phyloP scores from a whole-genome alignment of 2,329 filamentous ascomycete genomes.

The Claviceps quebecensis region DNA sequence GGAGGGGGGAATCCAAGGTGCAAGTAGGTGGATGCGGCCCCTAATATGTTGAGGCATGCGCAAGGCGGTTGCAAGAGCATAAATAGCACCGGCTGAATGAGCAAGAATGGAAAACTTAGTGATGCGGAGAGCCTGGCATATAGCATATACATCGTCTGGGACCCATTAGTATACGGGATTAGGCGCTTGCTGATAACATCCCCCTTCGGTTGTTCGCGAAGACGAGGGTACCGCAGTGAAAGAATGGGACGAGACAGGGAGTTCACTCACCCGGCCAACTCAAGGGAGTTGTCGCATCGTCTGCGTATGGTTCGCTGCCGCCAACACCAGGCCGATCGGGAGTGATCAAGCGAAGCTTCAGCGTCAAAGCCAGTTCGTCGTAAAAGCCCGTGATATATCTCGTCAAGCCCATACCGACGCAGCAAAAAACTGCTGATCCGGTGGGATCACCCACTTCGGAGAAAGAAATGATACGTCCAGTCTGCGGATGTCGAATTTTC shows the following conservation, averaged over 20 bases:
- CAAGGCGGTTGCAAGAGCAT: slow-evolving; percentile 84
- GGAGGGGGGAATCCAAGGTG: slow-evolving; percentile 93
- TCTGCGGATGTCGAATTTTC: slow-evolving; percentile 74
- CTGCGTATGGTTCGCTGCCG: slow-evolving; percentile 72
- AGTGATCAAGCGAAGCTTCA: slow-evolving; percentile 83
- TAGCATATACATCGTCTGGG: slow-evolving; percentile 70
- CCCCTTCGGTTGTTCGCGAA: neutral
- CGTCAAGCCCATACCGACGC: slow-evolving; percentile 94
- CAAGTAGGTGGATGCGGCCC: slow-evolving; percentile 83
- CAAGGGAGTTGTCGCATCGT: slow-evolving; percentile 71
- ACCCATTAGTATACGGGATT: slow-evolving; percentile 13
- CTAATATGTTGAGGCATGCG: slow-evolving; percentile 94
- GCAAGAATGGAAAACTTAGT: slow-evolving; percentile 93
- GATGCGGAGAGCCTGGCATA: slow-evolving; percentile 83
- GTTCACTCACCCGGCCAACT: slow-evolving; percentile 71
- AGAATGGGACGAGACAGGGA: neutral
- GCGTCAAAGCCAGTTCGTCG: slow-evolving; percentile 78
- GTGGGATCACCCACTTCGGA: slow-evolving; percentile 91
- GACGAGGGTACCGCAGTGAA: neutral
- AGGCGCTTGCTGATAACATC: neutral
- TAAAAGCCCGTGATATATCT: slow-evolving; percentile 95
- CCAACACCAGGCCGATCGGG: slow-evolving; percentile 89
- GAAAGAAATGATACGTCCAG: slow-evolving; percentile 80
- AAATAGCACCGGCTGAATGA: slow-evolving; percentile 95
- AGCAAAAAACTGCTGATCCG: slow-evolving; percentile 87